These are phyloP conservation scores for Metarhizium brunneum DNA, from an alignment of 2,329 filamentous ascomycete genomes.

Conservation along the genomic window DNA sequence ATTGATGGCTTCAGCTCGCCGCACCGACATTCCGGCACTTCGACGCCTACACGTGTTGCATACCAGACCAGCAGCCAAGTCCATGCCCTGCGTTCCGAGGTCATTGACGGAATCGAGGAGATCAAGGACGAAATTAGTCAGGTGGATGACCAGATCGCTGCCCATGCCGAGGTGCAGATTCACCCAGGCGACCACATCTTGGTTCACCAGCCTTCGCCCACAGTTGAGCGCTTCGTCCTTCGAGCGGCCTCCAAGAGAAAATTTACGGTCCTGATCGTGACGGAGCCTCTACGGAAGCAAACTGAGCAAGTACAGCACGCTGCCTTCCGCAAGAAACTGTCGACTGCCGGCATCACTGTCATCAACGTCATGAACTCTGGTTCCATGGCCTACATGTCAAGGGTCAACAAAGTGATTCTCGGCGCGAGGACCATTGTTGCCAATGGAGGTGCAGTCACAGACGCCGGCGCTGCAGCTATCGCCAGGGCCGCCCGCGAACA, in stretches of 20 bases:
- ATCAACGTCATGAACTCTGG: slow-evolving; percentile 78
- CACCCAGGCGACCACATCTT: slow-evolving; percentile 89
- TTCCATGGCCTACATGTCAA: slow-evolving; percentile 87
- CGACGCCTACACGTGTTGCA: slow-evolving; percentile 34
- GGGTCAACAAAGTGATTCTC: slow-evolving; percentile 90
- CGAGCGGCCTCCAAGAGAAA: slow-evolving; percentile 81
- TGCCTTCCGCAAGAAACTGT: slow-evolving; percentile 67
- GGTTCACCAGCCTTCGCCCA: slow-evolving; percentile 76
- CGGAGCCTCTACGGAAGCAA: slow-evolving; percentile 40
- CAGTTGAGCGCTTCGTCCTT: slow-evolving; percentile 81
- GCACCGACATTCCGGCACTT: slow-evolving; percentile 36
- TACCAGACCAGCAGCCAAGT: slow-evolving; percentile 34
- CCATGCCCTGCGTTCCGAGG: slow-evolving; percentile 76
- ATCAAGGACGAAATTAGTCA: slow-evolving; percentile 92
- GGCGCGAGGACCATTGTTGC: slow-evolving; percentile 80
- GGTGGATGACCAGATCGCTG: slow-evolving; percentile 87
- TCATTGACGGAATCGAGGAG: slow-evolving; percentile 89
- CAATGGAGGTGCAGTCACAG: slow-evolving; percentile 77
- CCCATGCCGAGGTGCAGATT: slow-evolving; percentile 82
- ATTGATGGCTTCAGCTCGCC: slow-evolving; percentile 31
- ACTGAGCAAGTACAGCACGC: slow-evolving; percentile 32
- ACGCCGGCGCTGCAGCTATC: slow-evolving; percentile 74
- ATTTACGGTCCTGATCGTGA: slow-evolving; percentile 82
- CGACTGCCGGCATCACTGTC: slow-evolving; percentile 67
- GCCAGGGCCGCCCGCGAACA: slow-evolving; percentile 77